These are phyloP conservation scores for Diaporthe caulivora DNA, from an alignment of 2,329 filamentous ascomycete genomes.

Conservation along the genomic window DNA sequence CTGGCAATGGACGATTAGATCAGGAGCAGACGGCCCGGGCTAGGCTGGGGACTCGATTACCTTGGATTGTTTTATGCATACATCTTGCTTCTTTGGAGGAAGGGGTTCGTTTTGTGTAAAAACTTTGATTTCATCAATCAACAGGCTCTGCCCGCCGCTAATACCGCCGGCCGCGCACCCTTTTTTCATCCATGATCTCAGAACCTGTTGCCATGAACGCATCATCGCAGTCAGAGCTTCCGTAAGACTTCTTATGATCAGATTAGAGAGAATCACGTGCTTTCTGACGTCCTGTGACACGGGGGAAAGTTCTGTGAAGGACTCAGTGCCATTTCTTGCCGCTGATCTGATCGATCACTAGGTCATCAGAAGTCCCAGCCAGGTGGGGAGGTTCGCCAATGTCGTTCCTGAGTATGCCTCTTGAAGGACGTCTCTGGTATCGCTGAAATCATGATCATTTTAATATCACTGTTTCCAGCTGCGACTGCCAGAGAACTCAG, in stretches of 20 bases:
- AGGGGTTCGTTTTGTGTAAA: slow-evolving; percentile 18
- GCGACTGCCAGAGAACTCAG: neutral
- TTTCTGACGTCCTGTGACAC: neutral
- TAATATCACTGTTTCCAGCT: neutral
- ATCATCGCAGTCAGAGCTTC: too few species aligned
- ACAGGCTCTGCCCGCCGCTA: slow-evolving; percentile 2
- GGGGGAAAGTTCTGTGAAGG: too few species aligned
- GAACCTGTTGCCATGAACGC: neutral
- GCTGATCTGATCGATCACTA: neutral
- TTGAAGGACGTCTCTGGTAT: too few species aligned
- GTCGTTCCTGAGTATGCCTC: neutral
- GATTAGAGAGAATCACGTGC: neutral
- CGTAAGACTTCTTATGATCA: neutral
- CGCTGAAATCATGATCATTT: neutral
- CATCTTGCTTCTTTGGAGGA: slow-evolving; percentile 12
- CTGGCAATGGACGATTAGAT: neutral
- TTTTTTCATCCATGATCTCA: slow-evolving; percentile 9
- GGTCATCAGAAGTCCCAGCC: too few species aligned
- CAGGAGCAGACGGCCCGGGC: neutral
- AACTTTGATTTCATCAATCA: slow-evolving; percentile 19
- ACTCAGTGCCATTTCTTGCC: neutral
- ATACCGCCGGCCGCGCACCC: neutral
- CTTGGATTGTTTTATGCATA: slow-evolving; percentile 22
- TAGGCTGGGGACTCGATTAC: neutral
- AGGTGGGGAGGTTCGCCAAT: neutral